These are phyloP conservation scores for Knoxdaviesia proteae DNA, from an alignment of 2,329 filamentous ascomycete genomes.

Conservation along the genomic window DNA sequence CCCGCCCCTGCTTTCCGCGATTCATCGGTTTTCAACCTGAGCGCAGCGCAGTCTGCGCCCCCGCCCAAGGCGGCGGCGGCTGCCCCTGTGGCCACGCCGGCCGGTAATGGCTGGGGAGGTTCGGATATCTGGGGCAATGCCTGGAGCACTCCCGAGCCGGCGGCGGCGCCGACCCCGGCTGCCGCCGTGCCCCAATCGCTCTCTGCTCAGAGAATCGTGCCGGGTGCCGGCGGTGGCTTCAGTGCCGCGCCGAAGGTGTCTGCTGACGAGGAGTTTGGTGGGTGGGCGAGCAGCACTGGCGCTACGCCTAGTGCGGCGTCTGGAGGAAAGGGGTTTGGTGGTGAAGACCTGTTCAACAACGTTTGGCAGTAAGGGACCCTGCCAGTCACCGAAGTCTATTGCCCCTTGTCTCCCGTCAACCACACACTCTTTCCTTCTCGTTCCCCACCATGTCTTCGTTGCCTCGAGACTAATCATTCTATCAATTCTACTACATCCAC, in stretches of 20 bases:
- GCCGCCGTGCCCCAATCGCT: slow-evolving; percentile 19
- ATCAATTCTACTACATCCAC: too few relatives aligned
- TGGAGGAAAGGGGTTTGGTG: slow-evolving; percentile 30
- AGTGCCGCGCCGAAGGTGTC: slow-evolving; percentile 46
- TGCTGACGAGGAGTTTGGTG: slow-evolving; percentile 88
- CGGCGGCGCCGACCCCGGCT: slow-evolving; percentile 24
- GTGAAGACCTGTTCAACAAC: slow-evolving; percentile 77
- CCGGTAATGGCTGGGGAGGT: slow-evolving; percentile 18
- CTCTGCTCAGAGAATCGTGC: slow-evolving; percentile 37
- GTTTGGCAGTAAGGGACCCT: slow-evolving; percentile 53
- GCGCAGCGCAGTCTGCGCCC: slow-evolving; percentile 15
- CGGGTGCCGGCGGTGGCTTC: slow-evolving; percentile 44
- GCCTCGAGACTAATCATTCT: too few relatives aligned
- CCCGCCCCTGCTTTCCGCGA: slow-evolving; percentile 17
- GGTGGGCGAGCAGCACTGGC: slow-evolving; percentile 61
- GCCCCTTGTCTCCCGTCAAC: too few relatives aligned
- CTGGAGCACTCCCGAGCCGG: slow-evolving; percentile 49
- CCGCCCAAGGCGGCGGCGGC: slow-evolving; percentile 22
- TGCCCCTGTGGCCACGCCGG: slow-evolving; percentile 15
- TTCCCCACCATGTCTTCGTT: too few relatives aligned
- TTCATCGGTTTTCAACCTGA: slow-evolving; percentile 68
- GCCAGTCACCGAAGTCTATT: too few relatives aligned
- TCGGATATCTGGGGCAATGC: slow-evolving; percentile 72
- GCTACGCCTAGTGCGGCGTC: slow-evolving; percentile 20
- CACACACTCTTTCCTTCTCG: too few relatives aligned